Percentiles rank a stretch among this genome's conserved stretches.
phyloP scores from a whole-genome alignment of 352 stramenopile genomes.

The Saprolegnia parasitica region DNA sequence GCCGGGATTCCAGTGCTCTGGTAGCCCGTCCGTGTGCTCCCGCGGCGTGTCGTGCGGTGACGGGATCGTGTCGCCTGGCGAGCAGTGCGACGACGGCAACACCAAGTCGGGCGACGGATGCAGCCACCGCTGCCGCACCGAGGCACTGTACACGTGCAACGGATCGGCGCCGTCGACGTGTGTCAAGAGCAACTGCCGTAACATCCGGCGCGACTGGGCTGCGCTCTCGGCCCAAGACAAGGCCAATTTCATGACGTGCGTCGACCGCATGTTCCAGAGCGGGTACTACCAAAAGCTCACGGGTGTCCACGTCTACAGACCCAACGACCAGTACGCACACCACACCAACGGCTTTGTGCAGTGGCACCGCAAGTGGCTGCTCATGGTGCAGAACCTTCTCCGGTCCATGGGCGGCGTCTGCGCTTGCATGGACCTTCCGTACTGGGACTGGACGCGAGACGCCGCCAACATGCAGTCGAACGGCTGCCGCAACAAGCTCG shows the following conservation, averaged over 20 bases:
- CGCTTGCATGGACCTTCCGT: conserved; percentile 22
- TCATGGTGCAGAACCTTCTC: conserved; percentile 28
- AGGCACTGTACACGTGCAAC: conserved; percentile 32
- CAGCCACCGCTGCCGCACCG: conserved; percentile 29
- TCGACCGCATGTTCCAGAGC: conserved; percentile 13
- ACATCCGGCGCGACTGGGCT: conserved; percentile 20
- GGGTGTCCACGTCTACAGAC: conserved; percentile 20
- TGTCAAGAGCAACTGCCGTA: conserved; percentile 20
- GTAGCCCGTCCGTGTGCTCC: background rate
- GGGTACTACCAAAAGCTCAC: conserved; percentile 27
- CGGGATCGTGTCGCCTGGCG: conserved; percentile 25
- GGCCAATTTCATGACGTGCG: conserved; percentile 10
- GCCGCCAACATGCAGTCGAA: conserved; percentile 24
- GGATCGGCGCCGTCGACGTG: conserved; percentile 17
- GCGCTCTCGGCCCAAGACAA: conserved; percentile 16
- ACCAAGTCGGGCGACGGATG: conserved; percentile 30
- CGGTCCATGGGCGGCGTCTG: conserved; percentile 22
- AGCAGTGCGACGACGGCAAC: conserved; percentile 37
- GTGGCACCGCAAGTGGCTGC: conserved; percentile 30
- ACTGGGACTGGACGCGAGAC: conserved; percentile 27
- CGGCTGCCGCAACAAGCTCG: background rate
- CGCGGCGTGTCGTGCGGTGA: conserved; percentile 31
- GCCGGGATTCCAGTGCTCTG: conserved; percentile 30
- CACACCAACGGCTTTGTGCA: conserved; percentile 28
- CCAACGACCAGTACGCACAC: conserved; percentile 27